phyloP scores from a whole-genome alignment of 2,329 filamentous ascomycete species.

The Albifimbria verrucaria region DNA sequence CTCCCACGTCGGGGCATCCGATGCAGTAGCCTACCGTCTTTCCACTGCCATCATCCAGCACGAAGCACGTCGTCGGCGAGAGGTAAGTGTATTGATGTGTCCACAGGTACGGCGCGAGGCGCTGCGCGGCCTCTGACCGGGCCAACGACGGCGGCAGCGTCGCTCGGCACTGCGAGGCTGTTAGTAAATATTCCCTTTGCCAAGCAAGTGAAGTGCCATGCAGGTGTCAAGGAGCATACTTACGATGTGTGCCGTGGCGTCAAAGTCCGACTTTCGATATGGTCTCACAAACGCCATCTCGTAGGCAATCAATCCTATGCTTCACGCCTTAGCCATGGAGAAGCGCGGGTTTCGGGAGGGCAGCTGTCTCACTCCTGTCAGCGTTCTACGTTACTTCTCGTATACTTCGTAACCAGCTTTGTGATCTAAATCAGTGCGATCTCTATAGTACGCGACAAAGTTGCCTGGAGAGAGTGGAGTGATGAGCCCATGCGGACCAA shows the following conservation, averaged over 20 bases:
- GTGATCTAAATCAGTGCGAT: too few species aligned
- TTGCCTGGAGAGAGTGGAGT: too few species aligned
- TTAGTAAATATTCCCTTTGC: neutral
- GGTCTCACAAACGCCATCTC: constrained; percentile 44
- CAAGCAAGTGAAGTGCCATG: neutral
- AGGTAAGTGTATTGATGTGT: constrained; percentile 48
- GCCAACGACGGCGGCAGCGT: constrained; percentile 43
- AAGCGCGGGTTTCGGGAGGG: neutral
- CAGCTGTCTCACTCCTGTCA: too few species aligned
- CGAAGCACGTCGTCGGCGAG: constrained; percentile 40
- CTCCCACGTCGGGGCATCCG: constrained; percentile 39
- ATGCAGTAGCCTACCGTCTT: constrained; percentile 47
- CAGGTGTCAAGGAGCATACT: constrained; percentile 11
- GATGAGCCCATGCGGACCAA: too few species aligned
- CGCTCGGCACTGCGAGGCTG: constrained; percentile 38
- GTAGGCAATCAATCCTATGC: neutral
- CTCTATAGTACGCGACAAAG: too few species aligned
- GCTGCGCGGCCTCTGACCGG: constrained; percentile 27
- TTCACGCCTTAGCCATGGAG: neutral
- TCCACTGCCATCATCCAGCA: constrained; percentile 45
- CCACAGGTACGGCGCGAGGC: constrained; percentile 47
- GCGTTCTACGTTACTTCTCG: too few species aligned
- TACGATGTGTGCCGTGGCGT: constrained; percentile 39
- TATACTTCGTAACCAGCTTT: too few species aligned
- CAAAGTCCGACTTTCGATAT: constrained; percentile 35